Base-by-base conservation (phyloP, 768 basidiomycete genomes). In the Lactarius quietus region DNA sequence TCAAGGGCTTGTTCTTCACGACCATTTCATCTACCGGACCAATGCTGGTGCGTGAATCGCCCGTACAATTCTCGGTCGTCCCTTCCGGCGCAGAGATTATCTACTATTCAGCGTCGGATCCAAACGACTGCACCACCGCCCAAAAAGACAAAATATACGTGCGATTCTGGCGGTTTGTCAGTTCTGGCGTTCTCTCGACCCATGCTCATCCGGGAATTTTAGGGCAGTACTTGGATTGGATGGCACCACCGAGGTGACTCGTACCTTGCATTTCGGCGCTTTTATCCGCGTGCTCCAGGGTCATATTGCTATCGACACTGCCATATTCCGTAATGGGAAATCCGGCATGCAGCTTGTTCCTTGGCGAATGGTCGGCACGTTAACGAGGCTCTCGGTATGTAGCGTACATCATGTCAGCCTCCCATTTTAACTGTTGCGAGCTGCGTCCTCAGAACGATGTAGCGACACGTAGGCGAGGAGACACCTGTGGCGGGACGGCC, bases 231-330 rank as follows among this genome's bases (percentile, higher is more conserved):
- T 74, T 85, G 39, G n/a, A n/a, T n/a, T n/a, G n/a, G 96, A 98
- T 70, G 96, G 96, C 12, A 98, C 96, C 0, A 99, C 97, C 1
- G 96, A 99, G 72, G 90, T 91, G n/a, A 96, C 95, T 1, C 81
- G 95, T 51, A 97, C 93, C 65, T 63, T 93, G n/a, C n/a, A n/a
- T n/a, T n/a, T n/a, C n/a, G 94, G 93, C 0, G 87, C 93, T 0
- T 96, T 94, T 72, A 98, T 96, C 0, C 84, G 94, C 20, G n/a
- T n/a, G 2, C 78, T 94, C 59, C 92, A 95, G 75, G 92, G 93
- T 0, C 91, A 95, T 71, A 94, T 96, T 65, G 86, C 92, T 1
- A 88, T 99, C 55, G 96, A 97, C 74, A 83, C 84, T 0, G 87
- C 86, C 5, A 73, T 97, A 20, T 92, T 98, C 74, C 95, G 95